Percentiles rank a stretch among this genome's conserved stretches.
phyloP scores from a whole-genome alignment of 2,329 filamentous ascomycete species.

The Lachnellula occidentalis region DNA sequence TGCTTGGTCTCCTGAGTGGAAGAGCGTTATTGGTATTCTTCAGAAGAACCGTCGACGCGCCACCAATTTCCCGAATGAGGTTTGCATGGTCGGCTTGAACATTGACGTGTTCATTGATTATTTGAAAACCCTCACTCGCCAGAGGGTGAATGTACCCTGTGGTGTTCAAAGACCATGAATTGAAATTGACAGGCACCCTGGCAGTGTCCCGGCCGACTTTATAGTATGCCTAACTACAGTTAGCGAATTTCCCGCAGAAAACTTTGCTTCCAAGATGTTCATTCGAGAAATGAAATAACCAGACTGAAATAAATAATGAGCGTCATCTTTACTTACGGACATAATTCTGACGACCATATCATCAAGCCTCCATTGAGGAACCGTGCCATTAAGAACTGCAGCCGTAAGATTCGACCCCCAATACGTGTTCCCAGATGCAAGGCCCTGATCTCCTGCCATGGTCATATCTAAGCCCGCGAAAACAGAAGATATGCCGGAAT shows the following conservation, averaged over 20 bases:
- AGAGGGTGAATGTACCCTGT: slow-evolving; percentile 63
- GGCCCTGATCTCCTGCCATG: slow-evolving; percentile 77
- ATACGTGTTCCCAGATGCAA: slow-evolving; percentile 55
- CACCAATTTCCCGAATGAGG: slow-evolving; percentile 72
- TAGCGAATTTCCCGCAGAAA: not conserved
- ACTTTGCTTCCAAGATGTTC: too few species aligned
- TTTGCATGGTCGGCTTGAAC: slow-evolving; percentile 68
- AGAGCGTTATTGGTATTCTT: slow-evolving; percentile 72
- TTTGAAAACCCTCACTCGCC: slow-evolving; percentile 55
- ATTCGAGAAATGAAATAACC: too few species aligned
- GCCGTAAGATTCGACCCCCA: slow-evolving; percentile 86
- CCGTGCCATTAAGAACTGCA: slow-evolving; percentile 80
- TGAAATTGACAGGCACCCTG: slow-evolving; percentile 64
- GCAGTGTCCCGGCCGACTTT: slow-evolving; percentile 37
- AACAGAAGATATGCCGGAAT: slow-evolving; percentile 60
- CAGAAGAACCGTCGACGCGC: slow-evolving; percentile 77
- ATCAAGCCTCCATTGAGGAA: slow-evolving; percentile 82
- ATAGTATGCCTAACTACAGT: slow-evolving; percentile 5
- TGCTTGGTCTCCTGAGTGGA: slow-evolving; percentile 69
- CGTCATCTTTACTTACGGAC: slow-evolving; percentile 38
- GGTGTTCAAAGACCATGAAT: slow-evolving; percentile 76
- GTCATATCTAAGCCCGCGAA: slow-evolving; percentile 79
- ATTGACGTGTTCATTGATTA: slow-evolving; percentile 77
- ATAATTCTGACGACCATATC: slow-evolving; percentile 88
- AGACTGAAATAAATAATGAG: too few species aligned